Conservation (phyloP, 1,139 yeast species). For the Blastobotrys proliferans region DNA sequence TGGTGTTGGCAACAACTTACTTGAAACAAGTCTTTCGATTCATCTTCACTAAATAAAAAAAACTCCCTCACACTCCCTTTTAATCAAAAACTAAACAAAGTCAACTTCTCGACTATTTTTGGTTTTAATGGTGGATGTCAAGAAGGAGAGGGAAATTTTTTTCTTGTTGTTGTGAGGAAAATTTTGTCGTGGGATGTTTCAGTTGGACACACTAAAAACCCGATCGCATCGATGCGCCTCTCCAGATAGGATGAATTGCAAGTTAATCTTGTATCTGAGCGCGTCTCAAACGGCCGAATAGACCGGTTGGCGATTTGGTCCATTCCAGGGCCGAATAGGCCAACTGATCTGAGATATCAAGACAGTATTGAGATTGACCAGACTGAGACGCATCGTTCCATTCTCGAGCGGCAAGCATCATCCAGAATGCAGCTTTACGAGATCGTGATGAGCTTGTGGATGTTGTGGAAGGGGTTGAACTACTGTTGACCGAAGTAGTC, state of each 20-base stretch:
- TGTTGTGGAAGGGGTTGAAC: not conserved
- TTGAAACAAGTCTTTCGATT: conserved; percentile 20
- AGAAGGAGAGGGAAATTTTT: not conserved
- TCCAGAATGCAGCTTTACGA: conserved; percentile 79
- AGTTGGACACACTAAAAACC: too few species aligned
- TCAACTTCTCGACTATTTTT: not conserved
- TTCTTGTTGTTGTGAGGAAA: not conserved
- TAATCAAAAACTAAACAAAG: not conserved
- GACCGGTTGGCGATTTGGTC: conserved; percentile 25
- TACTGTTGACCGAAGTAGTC: conserved; percentile 1
- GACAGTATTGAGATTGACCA: conserved; percentile 25
- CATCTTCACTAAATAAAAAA: conserved; percentile 1
- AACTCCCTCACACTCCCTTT: not conserved
- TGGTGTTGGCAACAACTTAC: conserved; percentile 13
- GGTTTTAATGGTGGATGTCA: not conserved
- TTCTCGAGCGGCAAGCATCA: conserved; percentile 67
- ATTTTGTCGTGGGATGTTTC: too few species aligned
- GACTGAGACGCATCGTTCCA: conserved; percentile 44
- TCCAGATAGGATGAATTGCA: too few species aligned
- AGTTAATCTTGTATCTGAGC: too few species aligned
- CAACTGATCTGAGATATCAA: conserved; percentile 24
- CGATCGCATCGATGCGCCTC: too few species aligned
- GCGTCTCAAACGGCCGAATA: too few species aligned
- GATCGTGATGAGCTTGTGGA: conserved; percentile 34
- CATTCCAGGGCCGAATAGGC: conserved; percentile 28